phyloP scores from a whole-genome alignment of 345 rosid species.

The Toxicodendron radicans region DNA sequence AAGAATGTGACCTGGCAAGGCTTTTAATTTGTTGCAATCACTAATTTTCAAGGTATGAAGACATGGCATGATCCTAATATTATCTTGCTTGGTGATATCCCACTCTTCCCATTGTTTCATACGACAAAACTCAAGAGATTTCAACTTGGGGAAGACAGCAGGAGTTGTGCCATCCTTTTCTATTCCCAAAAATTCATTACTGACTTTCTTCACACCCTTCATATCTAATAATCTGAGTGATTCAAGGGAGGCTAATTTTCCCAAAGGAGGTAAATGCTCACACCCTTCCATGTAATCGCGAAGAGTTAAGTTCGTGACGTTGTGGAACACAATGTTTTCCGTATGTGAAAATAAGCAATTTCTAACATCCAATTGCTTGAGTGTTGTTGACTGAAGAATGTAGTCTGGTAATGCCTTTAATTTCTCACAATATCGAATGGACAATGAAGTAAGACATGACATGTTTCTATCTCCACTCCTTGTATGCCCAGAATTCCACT shows the following conservation, averaged over 20 bases:
- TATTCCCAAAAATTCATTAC: background rate
- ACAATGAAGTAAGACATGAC: background rate
- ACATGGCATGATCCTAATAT: conserved; percentile 10
- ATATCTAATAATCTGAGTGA: background rate
- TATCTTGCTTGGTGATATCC: background rate
- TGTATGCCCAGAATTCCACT: background rate
- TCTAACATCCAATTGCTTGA: background rate
- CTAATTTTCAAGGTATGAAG: conserved; percentile 5
- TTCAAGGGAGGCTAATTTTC: conserved; percentile 1
- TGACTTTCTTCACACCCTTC: background rate
- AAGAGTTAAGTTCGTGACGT: background rate
- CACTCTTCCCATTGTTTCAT: conserved; percentile 1
- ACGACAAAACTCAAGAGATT: background rate
- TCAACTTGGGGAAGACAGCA: background rate
- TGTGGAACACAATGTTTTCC: background rate
- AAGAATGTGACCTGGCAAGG: conserved; percentile 1
- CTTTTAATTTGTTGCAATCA: background rate
- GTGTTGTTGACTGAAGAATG: background rate
- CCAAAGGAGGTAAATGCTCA: conserved; percentile 2
- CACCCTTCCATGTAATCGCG: background rate
- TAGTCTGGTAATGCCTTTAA: background rate
- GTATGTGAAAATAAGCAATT: background rate
- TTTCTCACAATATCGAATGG: background rate
- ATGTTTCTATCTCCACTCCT: background rate
- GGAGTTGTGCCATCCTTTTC: background rate